These are phyloP conservation scores for Tetracentron sinense DNA, from an alignment of 164 flowering plant genomes.

Conservation along the genomic window DNA sequence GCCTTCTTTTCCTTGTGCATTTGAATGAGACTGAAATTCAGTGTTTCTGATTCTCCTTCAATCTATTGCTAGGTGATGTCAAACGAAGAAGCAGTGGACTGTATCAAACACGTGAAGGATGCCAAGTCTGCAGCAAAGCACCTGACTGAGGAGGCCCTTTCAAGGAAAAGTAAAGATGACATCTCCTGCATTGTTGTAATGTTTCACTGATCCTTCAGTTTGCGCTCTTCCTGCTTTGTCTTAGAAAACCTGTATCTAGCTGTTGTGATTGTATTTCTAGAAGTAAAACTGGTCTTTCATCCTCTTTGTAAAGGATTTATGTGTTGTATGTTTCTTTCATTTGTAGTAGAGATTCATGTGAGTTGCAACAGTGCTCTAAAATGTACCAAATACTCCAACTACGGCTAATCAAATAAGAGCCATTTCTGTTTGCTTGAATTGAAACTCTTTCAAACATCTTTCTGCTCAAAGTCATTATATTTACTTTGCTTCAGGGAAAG, in stretches of 20 bases:
- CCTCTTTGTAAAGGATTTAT: neutral
- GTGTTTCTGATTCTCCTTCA: neutral
- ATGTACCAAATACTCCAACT: neutral
- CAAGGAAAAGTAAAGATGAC: constrained; percentile 68
- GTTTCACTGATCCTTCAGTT: constrained; percentile 36
- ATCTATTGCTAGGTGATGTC: constrained; percentile 60
- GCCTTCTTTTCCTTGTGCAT: neutral
- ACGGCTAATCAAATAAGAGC: neutral
- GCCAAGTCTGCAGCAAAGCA: constrained; percentile 67
- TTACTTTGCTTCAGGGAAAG: neutral
- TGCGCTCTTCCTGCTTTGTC: neutral
- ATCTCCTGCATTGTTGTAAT: constrained; percentile 70
- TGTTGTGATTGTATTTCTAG: neutral
- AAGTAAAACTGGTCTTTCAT: neutral
- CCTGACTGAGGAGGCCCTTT: constrained; percentile 65
- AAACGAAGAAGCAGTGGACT: constrained; percentile 72
- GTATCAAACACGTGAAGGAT: constrained; percentile 53
- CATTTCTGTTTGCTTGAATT: too few relatives aligned
- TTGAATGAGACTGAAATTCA: neutral
- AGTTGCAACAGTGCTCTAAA: neutral
- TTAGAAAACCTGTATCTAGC: neutral
- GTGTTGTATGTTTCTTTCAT: neutral
- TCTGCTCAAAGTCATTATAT: neutral
- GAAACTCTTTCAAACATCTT: neutral
- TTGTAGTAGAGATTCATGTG: too few relatives aligned